Evolutionary conservation across 768 basidiomycete genomes (phyloP).

Genomic region (Collybiopsis confluens): DNA sequence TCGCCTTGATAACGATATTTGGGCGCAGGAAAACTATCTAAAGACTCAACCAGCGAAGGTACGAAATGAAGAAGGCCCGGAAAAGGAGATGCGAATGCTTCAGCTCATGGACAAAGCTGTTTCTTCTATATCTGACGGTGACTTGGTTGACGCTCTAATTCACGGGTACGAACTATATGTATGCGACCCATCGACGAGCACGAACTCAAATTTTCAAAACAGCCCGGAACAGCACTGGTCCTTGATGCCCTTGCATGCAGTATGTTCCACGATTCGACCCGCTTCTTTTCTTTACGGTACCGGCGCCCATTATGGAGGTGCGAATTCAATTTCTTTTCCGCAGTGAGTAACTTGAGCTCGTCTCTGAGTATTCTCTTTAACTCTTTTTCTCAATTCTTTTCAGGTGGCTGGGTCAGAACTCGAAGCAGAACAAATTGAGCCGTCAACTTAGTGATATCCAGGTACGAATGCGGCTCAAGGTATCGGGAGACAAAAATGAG

Average conservation of each 20-base stretch:
- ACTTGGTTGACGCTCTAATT: conserved; percentile 89
- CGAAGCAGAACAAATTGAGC: conserved; percentile 78
- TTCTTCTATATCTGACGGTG: conserved; percentile 90
- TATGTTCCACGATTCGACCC: conserved; percentile 86
- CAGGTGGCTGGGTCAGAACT: conserved; percentile 98
- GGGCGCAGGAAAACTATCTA: conserved; percentile 85
- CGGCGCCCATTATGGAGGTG: conserved; percentile 62
- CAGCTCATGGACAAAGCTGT: conserved; percentile 84
- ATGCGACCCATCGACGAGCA: too few relatives aligned
- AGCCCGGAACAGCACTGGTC: conserved; percentile 96
- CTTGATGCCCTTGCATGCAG: conserved; percentile 89
- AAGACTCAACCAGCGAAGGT: conserved; percentile 70
- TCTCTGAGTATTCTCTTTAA: neutral
- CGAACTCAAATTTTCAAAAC: too few relatives aligned
- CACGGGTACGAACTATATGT: conserved; percentile 62
- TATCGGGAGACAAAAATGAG: conserved; percentile 86
- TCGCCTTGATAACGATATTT: neutral
- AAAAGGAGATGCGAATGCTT: conserved; percentile 66
- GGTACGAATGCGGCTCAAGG: conserved; percentile 90
- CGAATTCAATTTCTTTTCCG: conserved; percentile 73
- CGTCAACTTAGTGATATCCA: conserved; percentile 88
- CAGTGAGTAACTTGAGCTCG: conserved; percentile 49
- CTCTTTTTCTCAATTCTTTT: conserved; percentile 1
- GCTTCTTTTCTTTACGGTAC: conserved; percentile 79
- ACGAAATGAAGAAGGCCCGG: conserved; percentile 56